Conservation (phyloP, 176 grass and related monocot species). For the Typha latifolia region DNA sequence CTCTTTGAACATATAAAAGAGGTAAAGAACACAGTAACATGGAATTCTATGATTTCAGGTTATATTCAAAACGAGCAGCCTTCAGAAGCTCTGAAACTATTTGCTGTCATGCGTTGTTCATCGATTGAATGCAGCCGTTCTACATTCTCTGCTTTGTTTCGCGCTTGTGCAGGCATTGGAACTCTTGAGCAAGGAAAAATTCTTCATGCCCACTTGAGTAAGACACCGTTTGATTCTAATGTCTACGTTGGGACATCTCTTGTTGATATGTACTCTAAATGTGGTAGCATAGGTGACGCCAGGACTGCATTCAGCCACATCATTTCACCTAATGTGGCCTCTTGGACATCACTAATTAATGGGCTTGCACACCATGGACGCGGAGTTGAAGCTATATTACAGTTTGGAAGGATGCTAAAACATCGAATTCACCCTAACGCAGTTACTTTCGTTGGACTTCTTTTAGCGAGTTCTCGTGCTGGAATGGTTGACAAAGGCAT, state of each 20-base stretch:
- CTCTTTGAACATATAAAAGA: slow-evolving; percentile 46
- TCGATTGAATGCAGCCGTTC: slow-evolving; percentile 34
- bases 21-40: slow-evolving; percentile 34
- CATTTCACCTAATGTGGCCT: slow-evolving; percentile 35
- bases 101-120: slow-evolving; percentile 27
- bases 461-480: slow-evolving; percentile 32
- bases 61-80: slow-evolving; percentile 37
- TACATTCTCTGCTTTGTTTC: slow-evolving; percentile 45
- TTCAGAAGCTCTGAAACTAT: slow-evolving; percentile 44
- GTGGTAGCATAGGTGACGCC: slow-evolving; percentile 41
- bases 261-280: slow-evolving; percentile 55
- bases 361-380: slow-evolving; percentile 49
- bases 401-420: slow-evolving; percentile 49
- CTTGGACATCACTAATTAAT: slow-evolving; percentile 52
- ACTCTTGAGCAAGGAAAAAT: slow-evolving; percentile 50
- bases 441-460: slow-evolving; percentile 42
- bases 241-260: slow-evolving; percentile 46
- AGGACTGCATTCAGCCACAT: slow-evolving; percentile 23
- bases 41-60: slow-evolving; percentile 63
- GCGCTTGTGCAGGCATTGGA: slow-evolving; percentile 34
- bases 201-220: slow-evolving; percentile 38
- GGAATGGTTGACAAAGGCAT: slow-evolving; percentile 35
- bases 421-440: slow-evolving; percentile 34
- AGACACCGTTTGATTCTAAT: slow-evolving; percentile 35
- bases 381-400: slow-evolving; percentile 36